Percentiles rank a stretch among this genome's conserved stretches.
These are phyloP conservation scores for Didymosphaeria variabile DNA, from an alignment of 2,329 filamentous ascomycete species.

Conservation along the genomic window DNA sequence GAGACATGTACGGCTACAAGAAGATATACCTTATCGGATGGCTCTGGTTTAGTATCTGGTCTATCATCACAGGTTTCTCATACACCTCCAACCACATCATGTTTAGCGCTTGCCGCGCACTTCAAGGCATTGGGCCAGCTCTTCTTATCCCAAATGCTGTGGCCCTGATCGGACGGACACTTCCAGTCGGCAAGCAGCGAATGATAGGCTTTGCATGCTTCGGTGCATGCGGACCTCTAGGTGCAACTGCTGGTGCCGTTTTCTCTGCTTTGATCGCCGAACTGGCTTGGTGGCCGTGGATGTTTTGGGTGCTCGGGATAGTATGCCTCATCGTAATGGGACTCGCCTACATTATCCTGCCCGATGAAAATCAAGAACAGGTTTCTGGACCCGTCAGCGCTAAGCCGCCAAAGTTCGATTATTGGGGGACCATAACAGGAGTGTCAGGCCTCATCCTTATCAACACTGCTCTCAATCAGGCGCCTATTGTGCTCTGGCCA, in stretches of 20 bases:
- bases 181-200: conserved; percentile 65
- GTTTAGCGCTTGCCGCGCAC: conserved; percentile 45
- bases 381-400: neutral
- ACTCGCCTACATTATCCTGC: conserved; percentile 51
- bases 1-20: conserved; percentile 61
- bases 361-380: conserved; percentile 30
- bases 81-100: conserved; percentile 48
- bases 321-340: conserved; percentile 48
- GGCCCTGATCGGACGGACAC: conserved; percentile 67
- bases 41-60: conserved; percentile 59
- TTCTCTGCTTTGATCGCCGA: conserved; percentile 51
- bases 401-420: conserved; percentile 47
- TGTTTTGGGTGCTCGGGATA: conserved; percentile 56
- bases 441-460: conserved; percentile 67
- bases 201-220: conserved; percentile 66
- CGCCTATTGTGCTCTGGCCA: conserved; percentile 65
- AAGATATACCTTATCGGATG: conserved; percentile 59
- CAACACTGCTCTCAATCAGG: conserved; percentile 74
- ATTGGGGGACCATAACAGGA: conserved; percentile 58
- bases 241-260: conserved; percentile 52
- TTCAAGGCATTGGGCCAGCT: conserved; percentile 64
- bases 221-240: conserved; percentile 57
- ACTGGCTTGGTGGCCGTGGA: conserved; percentile 61
- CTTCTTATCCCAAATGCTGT: conserved; percentile 70
- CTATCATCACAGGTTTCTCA: conserved; percentile 55